Percentiles rank a stretch among this genome's conserved stretches.
Conservation (phyloP, 73 alveolate species). For the Durusdinium trenchii region DNA sequence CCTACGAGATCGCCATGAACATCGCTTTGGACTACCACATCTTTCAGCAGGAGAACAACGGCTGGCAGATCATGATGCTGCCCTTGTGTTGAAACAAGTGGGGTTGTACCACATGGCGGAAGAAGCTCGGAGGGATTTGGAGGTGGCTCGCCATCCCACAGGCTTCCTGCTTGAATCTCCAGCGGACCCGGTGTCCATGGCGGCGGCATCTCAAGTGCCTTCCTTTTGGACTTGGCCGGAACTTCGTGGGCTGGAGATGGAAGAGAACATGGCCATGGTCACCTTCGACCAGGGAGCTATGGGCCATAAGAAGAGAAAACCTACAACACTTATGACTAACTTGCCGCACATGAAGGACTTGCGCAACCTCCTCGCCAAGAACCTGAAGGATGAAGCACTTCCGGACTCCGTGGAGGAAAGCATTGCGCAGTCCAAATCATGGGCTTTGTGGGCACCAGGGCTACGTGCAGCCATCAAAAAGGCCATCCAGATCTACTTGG, state of each 20-base stretch:
- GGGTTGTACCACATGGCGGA: too few species aligned
- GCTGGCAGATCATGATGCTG: not conserved
- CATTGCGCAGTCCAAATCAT: not conserved
- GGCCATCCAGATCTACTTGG: not conserved
- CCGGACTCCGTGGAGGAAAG: not conserved
- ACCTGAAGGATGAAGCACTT: not conserved
- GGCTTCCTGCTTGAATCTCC: too few species aligned
- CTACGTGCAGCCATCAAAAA: not conserved
- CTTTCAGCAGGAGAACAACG: not conserved
- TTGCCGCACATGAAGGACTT: not conserved
- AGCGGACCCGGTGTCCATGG: too few species aligned
- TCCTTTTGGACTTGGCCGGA: too few species aligned
- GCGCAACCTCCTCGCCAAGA: not conserved
- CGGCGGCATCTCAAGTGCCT: too few species aligned
- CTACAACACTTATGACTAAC: not conserved
- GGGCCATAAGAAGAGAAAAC: not conserved
- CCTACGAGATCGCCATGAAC: not conserved
- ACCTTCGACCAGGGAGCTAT: not conserved
- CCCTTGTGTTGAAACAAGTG: not conserved
- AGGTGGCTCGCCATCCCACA: too few species aligned
- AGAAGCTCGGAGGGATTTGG: too few species aligned
- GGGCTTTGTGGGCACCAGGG: not conserved
- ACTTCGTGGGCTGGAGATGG: too few species aligned
- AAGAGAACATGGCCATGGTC: not conserved
- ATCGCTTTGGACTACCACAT: not conserved